These are phyloP conservation scores for Phytophthora vignae DNA, from an alignment of 352 stramenopile species.

Conservation along the genomic window DNA sequence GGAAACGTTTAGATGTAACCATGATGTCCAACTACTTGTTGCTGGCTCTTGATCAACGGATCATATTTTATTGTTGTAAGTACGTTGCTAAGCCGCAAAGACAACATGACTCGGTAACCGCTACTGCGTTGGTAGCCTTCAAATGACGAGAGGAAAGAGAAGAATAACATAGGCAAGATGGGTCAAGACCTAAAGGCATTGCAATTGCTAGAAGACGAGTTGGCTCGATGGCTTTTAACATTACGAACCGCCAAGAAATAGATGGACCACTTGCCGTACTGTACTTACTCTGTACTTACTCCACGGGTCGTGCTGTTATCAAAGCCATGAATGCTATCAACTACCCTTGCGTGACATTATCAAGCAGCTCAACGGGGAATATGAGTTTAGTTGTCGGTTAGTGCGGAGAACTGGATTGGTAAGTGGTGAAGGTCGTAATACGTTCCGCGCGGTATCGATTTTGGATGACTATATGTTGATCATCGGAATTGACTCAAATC, in stretches of 20 bases:
- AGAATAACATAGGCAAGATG: not conserved
- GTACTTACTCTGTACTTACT: constrained; percentile 3
- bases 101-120: not conserved
- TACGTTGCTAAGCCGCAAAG: constrained; percentile 6
- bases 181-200: not conserved
- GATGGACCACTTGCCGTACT: not conserved
- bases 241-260: constrained; percentile 9
- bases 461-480: no score
- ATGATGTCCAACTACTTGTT: not conserved
- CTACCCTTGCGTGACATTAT: not conserved
- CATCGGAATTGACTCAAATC: no score
- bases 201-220: not conserved
- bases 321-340: not conserved
- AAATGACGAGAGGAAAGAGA: not conserved
- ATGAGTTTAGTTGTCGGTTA: not conserved
- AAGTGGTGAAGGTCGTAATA: not conserved
- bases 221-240: constrained; percentile 1
- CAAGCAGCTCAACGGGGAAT: not conserved
- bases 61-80: not conserved
- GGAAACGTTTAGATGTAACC: not conserved
- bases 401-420: not conserved
- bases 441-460: not conserved
- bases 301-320: not conserved
- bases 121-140: not conserved
- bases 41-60: not conserved